Evolutionary conservation across 306 rosid species (phyloP), one percentile per base, ranked within the genome.

Genomic region (Casuarina equisetifolia): DNA sequence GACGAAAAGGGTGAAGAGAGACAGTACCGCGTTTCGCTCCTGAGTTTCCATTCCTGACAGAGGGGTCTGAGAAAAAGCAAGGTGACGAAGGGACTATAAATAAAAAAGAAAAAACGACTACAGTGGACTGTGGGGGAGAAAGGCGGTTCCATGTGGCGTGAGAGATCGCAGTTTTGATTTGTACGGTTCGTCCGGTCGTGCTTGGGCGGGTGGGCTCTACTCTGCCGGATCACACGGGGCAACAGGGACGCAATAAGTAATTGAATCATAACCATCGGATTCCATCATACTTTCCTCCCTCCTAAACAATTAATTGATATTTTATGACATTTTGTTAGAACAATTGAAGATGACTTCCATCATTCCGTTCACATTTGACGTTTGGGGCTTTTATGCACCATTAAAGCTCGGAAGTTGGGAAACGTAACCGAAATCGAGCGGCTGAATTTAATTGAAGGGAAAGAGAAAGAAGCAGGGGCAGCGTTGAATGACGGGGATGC

Each of bases 1-100:
- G 80, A 85, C 40, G 72, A 81, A 19, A 16, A 77, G 1, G 83
- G 84, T 52, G 76, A 74, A 69, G 45, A 89, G 39, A 38, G 85
- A 74, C 75, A 78, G 69, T 15, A 64, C 10, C 46, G 71, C 16
- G 46, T 32, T 36, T 12, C 49, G 77, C 2, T 74, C 6, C 59
- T 69, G 83, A 42, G 39, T 49, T 83, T 84, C 89, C 97, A 92
- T 92, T 70, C 19, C 52, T 45, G 63, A 49, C 42, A 52, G 72
- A 17, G 42, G 78, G 9, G n/a, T 10, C 53, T 9, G 59, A 32
- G 55, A 75, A 49, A 51, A 52, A 1, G 13, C 9, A 2, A n/a
- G 25, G 49, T 55, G 62, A 70, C 25, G 35, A 70, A 40, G 52
- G 15, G 32, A 25, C 39, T 42, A 20, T 44, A 44, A 44, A 44